phyloP scores from a whole-genome alignment of 2,329 filamentous ascomycete genomes.

The Domatiomyces catenatus region DNA sequence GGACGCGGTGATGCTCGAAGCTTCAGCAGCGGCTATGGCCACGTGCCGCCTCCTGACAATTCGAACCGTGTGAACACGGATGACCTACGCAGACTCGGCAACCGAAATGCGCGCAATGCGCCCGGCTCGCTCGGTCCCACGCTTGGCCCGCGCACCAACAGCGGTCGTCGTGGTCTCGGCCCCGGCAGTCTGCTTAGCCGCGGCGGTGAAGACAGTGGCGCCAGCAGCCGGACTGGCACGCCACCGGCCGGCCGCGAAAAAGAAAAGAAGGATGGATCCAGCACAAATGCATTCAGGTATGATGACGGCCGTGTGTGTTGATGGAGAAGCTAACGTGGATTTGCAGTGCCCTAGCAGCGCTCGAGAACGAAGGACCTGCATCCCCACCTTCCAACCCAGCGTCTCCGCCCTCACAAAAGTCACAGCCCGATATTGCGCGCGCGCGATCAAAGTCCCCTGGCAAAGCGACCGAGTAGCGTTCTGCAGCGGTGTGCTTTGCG shows the following conservation, averaged over 20 bases:
- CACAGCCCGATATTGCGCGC: constrained; percentile 30
- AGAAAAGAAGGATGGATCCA: constrained; percentile 45
- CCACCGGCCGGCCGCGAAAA: constrained; percentile 53
- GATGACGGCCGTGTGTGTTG: constrained; percentile 19
- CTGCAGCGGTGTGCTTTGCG: constrained; percentile 4
- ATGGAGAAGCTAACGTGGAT: constrained; percentile 8
- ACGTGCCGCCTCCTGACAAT: constrained; percentile 51
- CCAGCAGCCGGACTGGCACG: constrained; percentile 78
- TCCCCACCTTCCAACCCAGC: constrained; percentile 35
- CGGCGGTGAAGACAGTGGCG: constrained; percentile 67
- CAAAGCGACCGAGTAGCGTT: constrained; percentile 18
- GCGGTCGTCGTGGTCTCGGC: constrained; percentile 61
- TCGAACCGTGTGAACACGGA: constrained; percentile 80
- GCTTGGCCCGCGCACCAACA: constrained; percentile 81
- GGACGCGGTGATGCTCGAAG: constrained; percentile 79
- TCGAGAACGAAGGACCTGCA: constrained; percentile 32
- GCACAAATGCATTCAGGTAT: constrained; percentile 90
- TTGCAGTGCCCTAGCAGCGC: constrained; percentile 31
- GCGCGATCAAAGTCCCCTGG: constrained; percentile 29
- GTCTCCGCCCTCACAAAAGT: constrained; percentile 32
- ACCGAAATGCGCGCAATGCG: constrained; percentile 49
- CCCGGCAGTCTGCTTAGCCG: constrained; percentile 58
- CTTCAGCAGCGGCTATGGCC: constrained; percentile 56
- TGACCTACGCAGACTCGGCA: constrained; percentile 67
- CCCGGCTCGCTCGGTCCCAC: constrained; percentile 57